Evolutionary conservation across 768 basidiomycete genomes (phyloP).

Genomic region (Pleurotus citrinopileatus): DNA sequence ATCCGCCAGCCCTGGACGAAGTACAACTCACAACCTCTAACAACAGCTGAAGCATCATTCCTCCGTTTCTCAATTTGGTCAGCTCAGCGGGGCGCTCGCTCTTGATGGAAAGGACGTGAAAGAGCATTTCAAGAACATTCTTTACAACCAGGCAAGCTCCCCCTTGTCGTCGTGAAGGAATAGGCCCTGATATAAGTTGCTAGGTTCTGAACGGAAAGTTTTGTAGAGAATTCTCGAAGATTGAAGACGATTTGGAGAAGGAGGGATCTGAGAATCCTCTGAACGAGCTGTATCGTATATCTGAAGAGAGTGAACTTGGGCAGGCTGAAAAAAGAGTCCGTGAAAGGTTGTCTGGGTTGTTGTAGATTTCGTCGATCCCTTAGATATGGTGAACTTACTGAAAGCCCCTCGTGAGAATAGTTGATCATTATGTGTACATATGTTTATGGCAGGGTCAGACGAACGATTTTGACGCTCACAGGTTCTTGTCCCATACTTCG

Average conservation of each 20-base stretch:
- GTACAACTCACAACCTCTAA: neutral
- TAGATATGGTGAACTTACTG: neutral
- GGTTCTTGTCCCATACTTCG: conserved; percentile 32
- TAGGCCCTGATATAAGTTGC: neutral
- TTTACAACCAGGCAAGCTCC: conserved; percentile 48
- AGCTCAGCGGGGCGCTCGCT: conserved; percentile 53
- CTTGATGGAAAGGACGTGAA: conserved; percentile 49
- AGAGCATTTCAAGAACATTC: conserved; percentile 54
- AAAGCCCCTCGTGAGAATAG: neutral
- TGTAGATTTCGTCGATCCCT: conserved; percentile 21
- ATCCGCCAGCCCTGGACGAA: neutral
- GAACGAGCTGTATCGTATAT: conserved; percentile 47
- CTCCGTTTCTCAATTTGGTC: conserved; percentile 59
- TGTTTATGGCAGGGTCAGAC: neutral
- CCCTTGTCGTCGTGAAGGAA: neutral
- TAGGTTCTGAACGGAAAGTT: conserved; percentile 63
- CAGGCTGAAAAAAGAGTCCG: conserved; percentile 61
- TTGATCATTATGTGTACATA: no score
- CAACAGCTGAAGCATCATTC: conserved; percentile 58
- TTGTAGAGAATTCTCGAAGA: conserved; percentile 48
- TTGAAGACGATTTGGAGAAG: conserved; percentile 55
- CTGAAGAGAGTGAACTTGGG: conserved; percentile 49
- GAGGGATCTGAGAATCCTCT: conserved; percentile 54
- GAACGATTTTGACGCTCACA: conserved; percentile 16
- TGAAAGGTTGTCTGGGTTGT: conserved; percentile 39